Base-by-base conservation (phyloP, 208 protist species). In the Strigomonas culicis region DNA sequence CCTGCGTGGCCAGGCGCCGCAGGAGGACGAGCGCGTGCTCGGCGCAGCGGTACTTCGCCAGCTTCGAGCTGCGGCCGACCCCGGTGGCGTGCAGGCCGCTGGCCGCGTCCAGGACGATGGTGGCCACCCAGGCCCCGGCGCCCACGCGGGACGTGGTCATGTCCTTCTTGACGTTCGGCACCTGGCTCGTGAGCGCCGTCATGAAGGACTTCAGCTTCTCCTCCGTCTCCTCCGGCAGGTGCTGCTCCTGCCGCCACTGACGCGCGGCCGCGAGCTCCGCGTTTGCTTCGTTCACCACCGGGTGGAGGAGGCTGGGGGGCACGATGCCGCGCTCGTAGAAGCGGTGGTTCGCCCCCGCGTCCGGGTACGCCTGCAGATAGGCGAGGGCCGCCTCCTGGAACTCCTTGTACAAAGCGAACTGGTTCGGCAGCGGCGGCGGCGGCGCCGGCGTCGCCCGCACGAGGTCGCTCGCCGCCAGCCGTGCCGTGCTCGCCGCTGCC, bases 11-110 rank as follows among this genome's bases (percentile, higher is more conserved):
- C 25, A 79, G 55, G 13, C 70, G 52, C 19, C 74, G 56, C 27
- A 85, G 46, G 30, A 85, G 73, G 63, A 73, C 67, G 28, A 93
- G 49, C 28, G 87, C 87, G 66, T 93, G 83, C 41, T 68, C 75
- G 6, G 88, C 88, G 28, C 78, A 89, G 47, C 72, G 72, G n/a
- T 70, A 74, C 63, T 82, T 77, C 6, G 88, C 84, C 39, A 68
- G 62, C 28, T 87, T 90, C 36, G 46, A 43, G 27, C 32, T 82
- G 6, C 47, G 50, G 4, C 61, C 77, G 31, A 90, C 80, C 4
- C 84, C 88, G 0, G 65, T 84, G 1, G 88, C 88, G 10, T 59
- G 63, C 10, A 90, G 51, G 15, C 70, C 56, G 1, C 58, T 64
- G 28, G 43, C 17, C 19, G 62, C 36, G 53, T 94, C 84, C 11